These are phyloP conservation scores for Exophiala dermatitidis DNA, from an alignment of 2,329 filamentous ascomycete genomes.

Conservation along the genomic window DNA sequence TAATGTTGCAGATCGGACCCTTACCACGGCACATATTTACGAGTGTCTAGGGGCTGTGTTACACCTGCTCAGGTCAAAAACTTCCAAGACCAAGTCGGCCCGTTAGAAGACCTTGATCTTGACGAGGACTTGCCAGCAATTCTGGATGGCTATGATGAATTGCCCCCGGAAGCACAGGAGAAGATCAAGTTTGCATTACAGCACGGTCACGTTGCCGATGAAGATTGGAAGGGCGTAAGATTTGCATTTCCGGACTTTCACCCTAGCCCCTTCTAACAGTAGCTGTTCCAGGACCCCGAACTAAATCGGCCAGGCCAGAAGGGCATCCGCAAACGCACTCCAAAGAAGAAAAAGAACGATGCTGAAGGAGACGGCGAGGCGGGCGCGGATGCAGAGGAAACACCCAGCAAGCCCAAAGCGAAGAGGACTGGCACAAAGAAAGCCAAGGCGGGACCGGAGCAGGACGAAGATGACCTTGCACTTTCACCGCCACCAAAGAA, in stretches of 20 bases:
- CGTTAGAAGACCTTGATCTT: slow-evolving; percentile 37
- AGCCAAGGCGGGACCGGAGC: slow-evolving; percentile 29
- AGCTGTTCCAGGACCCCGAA: slow-evolving; percentile 56
- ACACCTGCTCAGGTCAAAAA: slow-evolving; percentile 67
- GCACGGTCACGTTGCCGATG: slow-evolving; percentile 72
- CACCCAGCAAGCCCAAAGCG: slow-evolving; percentile 21
- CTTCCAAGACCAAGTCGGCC: slow-evolving; percentile 51
- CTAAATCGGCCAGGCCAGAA: slow-evolving; percentile 62
- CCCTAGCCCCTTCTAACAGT: slow-evolving; percentile 4
- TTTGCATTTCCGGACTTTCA: slow-evolving; percentile 14
- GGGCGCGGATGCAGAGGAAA: slow-evolving; percentile 21
- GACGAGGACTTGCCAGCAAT: slow-evolving; percentile 49
- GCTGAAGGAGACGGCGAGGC: slow-evolving; percentile 31
- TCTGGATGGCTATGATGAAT: slow-evolving; percentile 75
- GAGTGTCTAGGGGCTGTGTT: slow-evolving; percentile 66
- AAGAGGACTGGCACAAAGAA: slow-evolving; percentile 25
- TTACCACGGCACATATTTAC: background rate
- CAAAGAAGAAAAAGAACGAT: slow-evolving; percentile 29
- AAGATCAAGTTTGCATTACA: slow-evolving; percentile 67
- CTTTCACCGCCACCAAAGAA: slow-evolving; percentile 13
- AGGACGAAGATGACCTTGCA: slow-evolving; percentile 24
- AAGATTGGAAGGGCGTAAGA: slow-evolving; percentile 83
- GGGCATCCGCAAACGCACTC: slow-evolving; percentile 50
- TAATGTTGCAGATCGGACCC: slow-evolving; percentile 38
- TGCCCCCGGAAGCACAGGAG: slow-evolving; percentile 59